Conservation (phyloP, 305 asterid species). For the Fraxinus latifolia region DNA sequence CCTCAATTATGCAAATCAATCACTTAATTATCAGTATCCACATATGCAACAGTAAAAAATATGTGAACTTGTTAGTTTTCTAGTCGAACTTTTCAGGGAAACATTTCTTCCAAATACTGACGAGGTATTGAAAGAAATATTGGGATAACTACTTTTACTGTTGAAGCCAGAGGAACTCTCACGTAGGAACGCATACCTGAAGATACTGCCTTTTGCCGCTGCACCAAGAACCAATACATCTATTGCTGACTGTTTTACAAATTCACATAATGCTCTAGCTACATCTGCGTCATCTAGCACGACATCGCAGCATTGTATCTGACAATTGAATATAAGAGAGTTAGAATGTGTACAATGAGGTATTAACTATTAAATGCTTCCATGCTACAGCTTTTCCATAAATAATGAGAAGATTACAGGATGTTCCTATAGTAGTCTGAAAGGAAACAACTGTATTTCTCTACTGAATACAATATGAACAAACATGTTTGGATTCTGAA, state of each 20-base stretch:
- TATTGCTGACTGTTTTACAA: slow-evolving; percentile 56
- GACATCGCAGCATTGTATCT: slow-evolving; percentile 74
- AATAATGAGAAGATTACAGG: neutral
- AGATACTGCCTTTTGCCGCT: slow-evolving; percentile 59
- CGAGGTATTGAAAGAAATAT: slow-evolving; percentile 1
- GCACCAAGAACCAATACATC: slow-evolving; percentile 82
- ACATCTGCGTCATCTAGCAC: slow-evolving; percentile 72
- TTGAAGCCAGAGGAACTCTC: neutral
- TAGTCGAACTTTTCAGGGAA: neutral
- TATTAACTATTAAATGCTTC: neutral
- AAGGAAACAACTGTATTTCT: neutral
- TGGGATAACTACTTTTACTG: neutral
- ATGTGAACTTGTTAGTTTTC: neutral
- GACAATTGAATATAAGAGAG: slow-evolving; percentile 18
- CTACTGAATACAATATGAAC: neutral
- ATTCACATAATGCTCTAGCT: slow-evolving; percentile 61
- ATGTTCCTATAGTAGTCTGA: neutral
- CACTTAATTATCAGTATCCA: neutral
- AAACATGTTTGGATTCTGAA: slow-evolving; percentile 14
- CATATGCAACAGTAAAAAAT: neutral
- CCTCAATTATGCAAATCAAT: neutral
- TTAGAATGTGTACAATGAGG: neutral
- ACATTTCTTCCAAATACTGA: neutral
- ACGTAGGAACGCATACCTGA: slow-evolving; percentile 47
- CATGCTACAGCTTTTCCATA: slow-evolving; percentile 3